Evolutionary conservation across 2,329 filamentous ascomycete genomes (phyloP), one percentile per base, ranked within the genome.

Genomic region (Pseudofabraea citricarpa): DNA sequence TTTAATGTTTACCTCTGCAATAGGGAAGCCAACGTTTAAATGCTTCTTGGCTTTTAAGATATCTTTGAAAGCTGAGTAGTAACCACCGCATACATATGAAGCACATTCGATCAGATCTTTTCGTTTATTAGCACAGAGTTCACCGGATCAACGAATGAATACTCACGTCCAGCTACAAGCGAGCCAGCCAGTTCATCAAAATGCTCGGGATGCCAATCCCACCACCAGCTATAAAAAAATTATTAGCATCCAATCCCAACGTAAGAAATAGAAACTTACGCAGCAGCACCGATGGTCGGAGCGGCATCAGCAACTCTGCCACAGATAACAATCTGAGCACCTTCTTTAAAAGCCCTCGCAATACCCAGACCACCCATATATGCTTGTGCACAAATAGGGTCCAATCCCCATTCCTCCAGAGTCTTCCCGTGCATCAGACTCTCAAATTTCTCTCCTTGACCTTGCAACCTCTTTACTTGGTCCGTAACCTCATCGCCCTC

Each of bases 1-100:
- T 13, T 61, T 57, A 1, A 52, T 49, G 9, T 62, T 61, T 36
- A 71, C 68, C 45, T 70, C 67, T 5, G 67, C 68, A 37, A 71
- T 70, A 2, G 68, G 68, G 45, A 62, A 71, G 27, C 66, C 68
- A 15, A 69, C 67, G 44, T 73, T 66, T 5, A 62, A 50, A 69
- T 68, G 73, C 19, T 58, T 56, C 21, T 64, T 56, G 13, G 44
- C 37, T 22, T 58, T 53, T 3, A 62, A 51, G 10, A 37, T 20
- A 12, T 26, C 22, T 57, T 62, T 69, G 59, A 49, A 54, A 18
- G 37, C 44, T 10, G 40, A 27, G 36, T 40, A 45, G 24, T 49
- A 45, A 21, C 42, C 40, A 29, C 48, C 52, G 37, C 6, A 41
- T 10, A 54, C 48, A 37, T 56, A 58, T 3, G 49, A 36, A 9